A percentile compares a stretch with the other conserved stretches of the same genome.
phyloP scores from a whole-genome alignment of 2,329 filamentous ascomycete genomes.

The Sarocladiaceae sp. region DNA sequence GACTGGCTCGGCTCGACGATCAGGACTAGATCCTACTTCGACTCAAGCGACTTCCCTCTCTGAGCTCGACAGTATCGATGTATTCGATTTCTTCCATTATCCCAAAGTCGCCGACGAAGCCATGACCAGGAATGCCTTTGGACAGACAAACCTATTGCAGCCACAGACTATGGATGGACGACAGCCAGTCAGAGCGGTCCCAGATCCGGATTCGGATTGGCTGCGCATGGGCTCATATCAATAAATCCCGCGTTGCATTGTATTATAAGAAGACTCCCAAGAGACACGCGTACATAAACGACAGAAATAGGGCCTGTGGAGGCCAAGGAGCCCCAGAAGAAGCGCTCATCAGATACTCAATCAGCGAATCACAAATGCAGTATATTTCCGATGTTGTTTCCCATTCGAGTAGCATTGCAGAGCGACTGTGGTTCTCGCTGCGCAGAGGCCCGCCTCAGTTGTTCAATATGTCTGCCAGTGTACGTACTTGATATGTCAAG shows the following conservation, averaged over 20 bases:
- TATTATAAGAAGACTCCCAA: not conserved
- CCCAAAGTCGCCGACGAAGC: conserved; percentile 26
- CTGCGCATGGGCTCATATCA: conserved; percentile 8
- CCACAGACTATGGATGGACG: conserved; percentile 17
- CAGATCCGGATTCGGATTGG: conserved; percentile 19
- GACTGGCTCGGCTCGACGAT: conserved; percentile 30
- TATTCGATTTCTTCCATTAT: conserved; percentile 43
- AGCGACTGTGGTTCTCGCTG: too few relatives aligned
- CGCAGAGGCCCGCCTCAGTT: too few relatives aligned
- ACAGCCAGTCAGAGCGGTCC: conserved; percentile 18
- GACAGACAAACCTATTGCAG: conserved; percentile 21
- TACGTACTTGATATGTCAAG: too few relatives aligned
- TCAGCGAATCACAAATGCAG: too few relatives aligned
- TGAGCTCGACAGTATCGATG: conserved; percentile 39
- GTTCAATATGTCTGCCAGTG: too few relatives aligned
- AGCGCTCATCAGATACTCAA: too few relatives aligned
- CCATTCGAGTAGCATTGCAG: too few relatives aligned
- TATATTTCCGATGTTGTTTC: too few relatives aligned
- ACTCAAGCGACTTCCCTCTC: conserved; percentile 32
- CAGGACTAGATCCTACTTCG: conserved; percentile 32
- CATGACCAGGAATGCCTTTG: conserved; percentile 13
- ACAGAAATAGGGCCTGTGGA: too few relatives aligned
- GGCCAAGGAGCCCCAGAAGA: too few relatives aligned
- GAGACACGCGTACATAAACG: not conserved
- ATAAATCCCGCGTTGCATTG: not conserved